Evolutionary conservation across 768 basidiomycete genomes (phyloP), one percentile per base, ranked within the genome.

Genomic region (Pholiota microspora): DNA sequence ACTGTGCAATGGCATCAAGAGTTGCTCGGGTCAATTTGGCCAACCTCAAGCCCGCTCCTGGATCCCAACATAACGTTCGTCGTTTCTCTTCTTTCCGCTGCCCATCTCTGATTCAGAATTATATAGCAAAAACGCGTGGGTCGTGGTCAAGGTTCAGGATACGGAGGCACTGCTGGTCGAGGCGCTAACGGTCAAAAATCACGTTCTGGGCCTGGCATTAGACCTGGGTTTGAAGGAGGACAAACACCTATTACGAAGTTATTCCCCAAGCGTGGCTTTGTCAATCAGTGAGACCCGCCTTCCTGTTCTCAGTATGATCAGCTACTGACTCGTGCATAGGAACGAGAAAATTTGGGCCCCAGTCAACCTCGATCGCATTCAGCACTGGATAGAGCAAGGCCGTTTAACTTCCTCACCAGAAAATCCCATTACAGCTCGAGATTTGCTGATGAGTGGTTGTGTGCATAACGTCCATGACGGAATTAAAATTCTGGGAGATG

Each of bases 171-270:
- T 1, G 88, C 95, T 8, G 93, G 93, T 60, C 82, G 93, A 52
- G 97, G 97, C 72, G 82, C 91, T 70, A 99, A 99, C 63, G 97
- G 97, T 62, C 94, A 96, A 71, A 95, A 94, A 56, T 88, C 97
- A 32, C 85, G 96, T 58, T 84, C 92, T 4, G 95, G 95, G 1
- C 85, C 88, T 55, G 91, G 93, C 4, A 89, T 92, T 27, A 82
- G 80, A 61, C 78, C 83, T 24, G 87, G 92, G 5, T 99, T 98
- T 59, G 97, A 98, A 71, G 97, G 97, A 67, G 97, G 97, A 58
- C 96, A 98, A 69, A 98, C 96, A 4, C 92, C 96, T 12, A 84
- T 98, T 51, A 88, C 90, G 4, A 86, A 92, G 59, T 76, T 86
- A 40, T 90, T 95, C 66, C 97, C 97, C 4, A 99, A 99, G 76